Conservation (phyloP, 2,329 filamentous ascomycete genomes). For the Xylariaceae sp. region DNA sequence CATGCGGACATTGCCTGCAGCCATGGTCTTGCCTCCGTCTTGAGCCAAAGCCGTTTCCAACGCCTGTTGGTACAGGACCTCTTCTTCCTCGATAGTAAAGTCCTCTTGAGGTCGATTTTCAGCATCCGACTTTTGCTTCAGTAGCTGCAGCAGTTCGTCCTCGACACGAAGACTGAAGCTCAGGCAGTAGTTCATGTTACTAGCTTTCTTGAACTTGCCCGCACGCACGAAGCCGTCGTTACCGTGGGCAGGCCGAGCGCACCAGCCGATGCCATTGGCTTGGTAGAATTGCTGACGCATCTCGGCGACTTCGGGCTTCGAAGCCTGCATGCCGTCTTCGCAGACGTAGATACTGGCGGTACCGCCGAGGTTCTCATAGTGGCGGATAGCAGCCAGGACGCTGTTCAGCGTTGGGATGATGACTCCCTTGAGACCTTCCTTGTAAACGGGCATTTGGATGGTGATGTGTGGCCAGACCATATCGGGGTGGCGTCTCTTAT, state of each 20-base stretch:
- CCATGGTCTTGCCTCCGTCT: constrained; percentile 50
- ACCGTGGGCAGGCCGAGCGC: too few species aligned
- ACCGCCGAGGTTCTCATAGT: constrained; percentile 23
- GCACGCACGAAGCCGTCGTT: constrained; percentile 41
- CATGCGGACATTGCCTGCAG: constrained; percentile 52
- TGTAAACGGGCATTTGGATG: constrained; percentile 43
- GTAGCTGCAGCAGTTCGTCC: constrained; percentile 35
- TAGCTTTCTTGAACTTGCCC: constrained; percentile 63
- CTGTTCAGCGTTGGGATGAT: constrained; percentile 46
- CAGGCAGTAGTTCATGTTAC: constrained; percentile 65
- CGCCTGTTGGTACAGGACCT: constrained; percentile 39
- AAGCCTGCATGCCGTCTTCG: constrained; percentile 57
- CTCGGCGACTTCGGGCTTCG: constrained; percentile 38
- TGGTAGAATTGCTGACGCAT: constrained; percentile 42
- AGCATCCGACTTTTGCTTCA: background rate
- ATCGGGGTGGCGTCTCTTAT: constrained; percentile 1
- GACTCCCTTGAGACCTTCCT: constrained; percentile 35
- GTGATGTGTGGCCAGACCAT: constrained; percentile 36
- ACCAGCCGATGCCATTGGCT: too few species aligned
- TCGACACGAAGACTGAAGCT: constrained; percentile 53
- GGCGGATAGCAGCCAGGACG: constrained; percentile 43
- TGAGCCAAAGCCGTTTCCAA: constrained; percentile 43
- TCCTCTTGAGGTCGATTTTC: background rate
- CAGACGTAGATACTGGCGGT: constrained; percentile 53
- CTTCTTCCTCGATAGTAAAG: constrained; percentile 29